Percentiles rank a stretch among this genome's conserved stretches.
phyloP scores from a whole-genome alignment of 2,329 filamentous ascomycete genomes.

The Botrytis medusae region DNA sequence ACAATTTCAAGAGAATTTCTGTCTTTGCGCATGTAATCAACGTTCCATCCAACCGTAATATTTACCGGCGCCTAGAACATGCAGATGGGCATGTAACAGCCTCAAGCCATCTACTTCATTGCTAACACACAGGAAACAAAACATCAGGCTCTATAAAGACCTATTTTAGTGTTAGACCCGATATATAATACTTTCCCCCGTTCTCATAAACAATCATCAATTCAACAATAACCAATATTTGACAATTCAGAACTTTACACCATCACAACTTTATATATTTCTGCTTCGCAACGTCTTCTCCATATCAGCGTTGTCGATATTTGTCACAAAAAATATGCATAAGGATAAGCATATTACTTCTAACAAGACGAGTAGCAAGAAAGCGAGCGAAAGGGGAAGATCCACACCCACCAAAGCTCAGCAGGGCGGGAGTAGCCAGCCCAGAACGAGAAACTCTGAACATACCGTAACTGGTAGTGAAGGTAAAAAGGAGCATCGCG shows the following conservation, averaged over 20 bases:
- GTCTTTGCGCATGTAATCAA: neutral
- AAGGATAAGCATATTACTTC: no score
- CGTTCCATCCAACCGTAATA: neutral
- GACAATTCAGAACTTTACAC: neutral
- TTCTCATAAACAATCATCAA: neutral
- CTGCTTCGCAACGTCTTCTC: no score
- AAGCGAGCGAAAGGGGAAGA: no score
- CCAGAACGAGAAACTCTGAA: no score
- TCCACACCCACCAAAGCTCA: no score
- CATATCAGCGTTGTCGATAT: no score
- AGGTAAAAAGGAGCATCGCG: no score
- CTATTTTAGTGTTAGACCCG: neutral
- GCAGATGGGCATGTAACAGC: neutral
- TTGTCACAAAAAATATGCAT: no score
- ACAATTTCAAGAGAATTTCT: neutral
- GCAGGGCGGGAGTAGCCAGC: no score
- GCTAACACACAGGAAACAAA: neutral
- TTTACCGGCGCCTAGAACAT: neutral
- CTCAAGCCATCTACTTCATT: neutral
- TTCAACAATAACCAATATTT: neutral
- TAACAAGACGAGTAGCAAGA: no score
- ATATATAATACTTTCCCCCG: neutral
- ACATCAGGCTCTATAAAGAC: neutral
- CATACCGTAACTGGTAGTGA: no score
- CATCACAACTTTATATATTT: no score